A percentile compares a stretch with the other conserved stretches of the same genome.
Evolutionary conservation across 2,329 filamentous ascomycete species (phyloP).

Genomic region (Huntiella savannae): DNA sequence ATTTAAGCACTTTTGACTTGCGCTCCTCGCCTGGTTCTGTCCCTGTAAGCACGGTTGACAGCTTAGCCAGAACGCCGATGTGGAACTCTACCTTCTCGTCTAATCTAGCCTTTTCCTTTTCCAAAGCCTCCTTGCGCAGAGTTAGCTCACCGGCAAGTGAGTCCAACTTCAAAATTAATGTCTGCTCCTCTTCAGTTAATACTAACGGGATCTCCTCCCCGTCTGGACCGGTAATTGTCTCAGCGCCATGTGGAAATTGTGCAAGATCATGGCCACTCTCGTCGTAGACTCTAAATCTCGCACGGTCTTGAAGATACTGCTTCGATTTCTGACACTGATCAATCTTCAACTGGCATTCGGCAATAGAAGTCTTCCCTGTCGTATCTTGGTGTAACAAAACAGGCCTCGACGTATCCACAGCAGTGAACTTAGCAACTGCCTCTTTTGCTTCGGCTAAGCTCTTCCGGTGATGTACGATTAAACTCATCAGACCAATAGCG

Average conservation of each 20-base stretch:
- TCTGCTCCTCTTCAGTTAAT: conserved; percentile 14
- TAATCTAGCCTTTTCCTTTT: neutral
- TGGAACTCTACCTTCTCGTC: neutral
- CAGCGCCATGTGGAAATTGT: conserved; percentile 20
- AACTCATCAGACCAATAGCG: conserved; percentile 16
- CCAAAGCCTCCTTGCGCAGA: neutral
- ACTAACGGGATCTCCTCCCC: neutral
- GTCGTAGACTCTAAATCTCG: conserved; percentile 21
- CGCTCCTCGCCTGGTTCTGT: neutral
- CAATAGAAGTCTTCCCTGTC: neutral
- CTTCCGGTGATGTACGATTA: conserved; percentile 6
- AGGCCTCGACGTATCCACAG: neutral
- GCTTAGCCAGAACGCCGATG: neutral
- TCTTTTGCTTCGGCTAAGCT: conserved; percentile 3
- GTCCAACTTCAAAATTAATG: conserved; percentile 11
- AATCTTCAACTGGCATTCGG: conserved; percentile 6
- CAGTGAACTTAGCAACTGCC: neutral
- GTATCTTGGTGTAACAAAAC: neutral
- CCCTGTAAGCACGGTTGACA: neutral
- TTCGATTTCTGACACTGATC: conserved; percentile 13
- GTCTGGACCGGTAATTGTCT: conserved; percentile 8
- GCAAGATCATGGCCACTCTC: conserved; percentile 21
- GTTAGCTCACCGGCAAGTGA: neutral
- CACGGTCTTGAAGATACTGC: conserved; percentile 20
- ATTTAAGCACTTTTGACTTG: conserved; percentile 25